Evolutionary conservation across 257 asterid genomes (phyloP).

Genomic region (Petunia axillaris): DNA sequence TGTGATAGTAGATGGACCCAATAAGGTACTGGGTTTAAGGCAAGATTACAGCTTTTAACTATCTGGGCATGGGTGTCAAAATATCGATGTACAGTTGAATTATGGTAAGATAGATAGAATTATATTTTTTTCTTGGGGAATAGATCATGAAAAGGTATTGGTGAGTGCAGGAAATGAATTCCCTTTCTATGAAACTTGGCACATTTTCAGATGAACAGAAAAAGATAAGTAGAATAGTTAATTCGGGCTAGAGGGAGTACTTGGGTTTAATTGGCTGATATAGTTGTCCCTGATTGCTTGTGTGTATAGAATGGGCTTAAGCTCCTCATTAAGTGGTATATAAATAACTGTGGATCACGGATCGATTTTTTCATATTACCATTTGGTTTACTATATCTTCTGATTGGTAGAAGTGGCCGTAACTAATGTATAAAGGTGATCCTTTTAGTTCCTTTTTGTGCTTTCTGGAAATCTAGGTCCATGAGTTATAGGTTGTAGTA

Average conservation of each 20-base stretch:
- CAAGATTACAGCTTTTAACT: neutral
- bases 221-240: neutral
- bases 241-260: slow-evolving; percentile 9
- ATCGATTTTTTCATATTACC: neutral
- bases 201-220: neutral
- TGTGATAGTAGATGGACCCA: neutral
- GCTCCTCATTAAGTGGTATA: neutral
- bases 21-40: neutral
- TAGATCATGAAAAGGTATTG: neutral
- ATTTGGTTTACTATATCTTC: neutral
- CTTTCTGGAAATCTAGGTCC: slow-evolving; percentile 3
- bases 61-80: neutral
- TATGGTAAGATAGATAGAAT: no score
- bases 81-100: neutral
- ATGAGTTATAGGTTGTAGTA: neutral
- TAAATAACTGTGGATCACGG: neutral
- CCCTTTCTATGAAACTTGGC: neutral
- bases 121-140: neutral
- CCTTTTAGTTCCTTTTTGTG: neutral
- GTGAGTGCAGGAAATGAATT: neutral
- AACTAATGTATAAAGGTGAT: neutral
- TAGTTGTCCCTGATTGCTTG: neutral
- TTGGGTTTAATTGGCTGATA: neutral
- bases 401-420: neutral
- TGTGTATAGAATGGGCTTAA: neutral